Evolutionary conservation across 768 basidiomycete species (phyloP), one percentile per base, ranked within the genome.

Genomic region (Inosperma sp.): DNA sequence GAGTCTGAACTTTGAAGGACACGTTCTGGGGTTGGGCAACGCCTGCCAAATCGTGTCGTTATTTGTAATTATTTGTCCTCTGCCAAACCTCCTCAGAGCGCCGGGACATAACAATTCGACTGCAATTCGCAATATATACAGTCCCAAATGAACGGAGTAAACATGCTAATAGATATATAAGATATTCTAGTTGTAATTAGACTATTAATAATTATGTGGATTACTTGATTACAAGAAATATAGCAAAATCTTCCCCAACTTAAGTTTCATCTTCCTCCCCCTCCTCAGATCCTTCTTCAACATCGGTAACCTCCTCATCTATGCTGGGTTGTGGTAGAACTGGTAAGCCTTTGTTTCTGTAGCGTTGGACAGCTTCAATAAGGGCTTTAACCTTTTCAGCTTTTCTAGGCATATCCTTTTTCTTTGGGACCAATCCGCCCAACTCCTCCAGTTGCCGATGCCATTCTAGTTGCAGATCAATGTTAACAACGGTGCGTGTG

Each of bases 381-480:
- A 33, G 31, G 9, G 9, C 31, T 33, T 33, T 16, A 33, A 33
- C 31, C 31, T 33, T 33, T 16, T 33, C 16, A 9, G 31, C 31
- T 33, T 33, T 33, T 9, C 9, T 9, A 9, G 9, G 9, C 9
- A 16, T 33, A 9, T 33, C 31, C 31, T 16, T 16, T 33, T 33
- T 33, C 10, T 16, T 33, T 33, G 31, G 9, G n/a, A 33, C 16
- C 31, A 9, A 16, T 9, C 31, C 31, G 31, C 31, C 31, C 10
- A 9, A 16, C 16, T 33, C 31, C 31, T 9, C 16, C 10, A 33
- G 9, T 16, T 52, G 14, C 6, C 35, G 47, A 25, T 53, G 52
- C 13, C 21, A 53, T 13, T 53, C 47, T 7, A 53, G 47, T 29
- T 53, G 52, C 19, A 17, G 30, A 41, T 49, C 27, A 7, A 48